Percentiles rank a stretch among this genome's conserved stretches.
phyloP scores from a whole-genome alignment of 306 rosid genomes.

The Castanea mollissima region DNA sequence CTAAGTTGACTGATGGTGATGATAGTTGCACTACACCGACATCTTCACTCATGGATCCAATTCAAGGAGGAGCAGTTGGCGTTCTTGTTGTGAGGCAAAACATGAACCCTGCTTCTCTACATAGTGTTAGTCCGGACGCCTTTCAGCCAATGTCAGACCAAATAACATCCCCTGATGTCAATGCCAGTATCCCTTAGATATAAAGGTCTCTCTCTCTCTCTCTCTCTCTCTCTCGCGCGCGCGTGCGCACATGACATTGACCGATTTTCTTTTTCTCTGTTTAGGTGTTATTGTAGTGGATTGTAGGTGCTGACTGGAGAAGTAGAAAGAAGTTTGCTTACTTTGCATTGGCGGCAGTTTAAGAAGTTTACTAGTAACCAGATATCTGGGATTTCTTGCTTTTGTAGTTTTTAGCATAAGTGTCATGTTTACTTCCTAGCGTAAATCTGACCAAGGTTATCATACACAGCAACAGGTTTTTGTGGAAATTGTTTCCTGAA shows the following conservation, averaged over 20 bases:
- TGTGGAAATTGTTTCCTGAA: no score
- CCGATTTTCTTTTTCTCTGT: not conserved
- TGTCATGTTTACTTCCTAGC: not conserved
- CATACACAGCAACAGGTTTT: no score
- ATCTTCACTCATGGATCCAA: slow-evolving; percentile 18
- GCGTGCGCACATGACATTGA: not conserved
- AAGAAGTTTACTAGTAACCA: not conserved
- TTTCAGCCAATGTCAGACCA: not conserved
- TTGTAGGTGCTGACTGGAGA: not conserved
- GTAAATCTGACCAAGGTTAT: not conserved
- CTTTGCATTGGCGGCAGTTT: not conserved
- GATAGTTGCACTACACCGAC: slow-evolving; percentile 23
- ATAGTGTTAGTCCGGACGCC: not conserved
- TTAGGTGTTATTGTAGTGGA: not conserved
- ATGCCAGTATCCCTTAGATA: slow-evolving; percentile 3
- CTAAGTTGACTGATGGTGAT: slow-evolving; percentile 12
- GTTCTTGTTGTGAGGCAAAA: not conserved
- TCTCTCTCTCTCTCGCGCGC: not conserved
- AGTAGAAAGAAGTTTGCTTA: not conserved
- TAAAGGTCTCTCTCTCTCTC: not conserved
- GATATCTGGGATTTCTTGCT: not conserved
- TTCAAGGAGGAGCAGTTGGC: not conserved
- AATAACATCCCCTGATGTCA: slow-evolving; percentile 2
- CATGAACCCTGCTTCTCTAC: not conserved
- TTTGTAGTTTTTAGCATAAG: not conserved